Percentiles rank a stretch among this genome's conserved stretches.
These are phyloP conservation scores for Picochlorum sp. DNA, from an alignment of 139 green algal species.

Conservation along the genomic window DNA sequence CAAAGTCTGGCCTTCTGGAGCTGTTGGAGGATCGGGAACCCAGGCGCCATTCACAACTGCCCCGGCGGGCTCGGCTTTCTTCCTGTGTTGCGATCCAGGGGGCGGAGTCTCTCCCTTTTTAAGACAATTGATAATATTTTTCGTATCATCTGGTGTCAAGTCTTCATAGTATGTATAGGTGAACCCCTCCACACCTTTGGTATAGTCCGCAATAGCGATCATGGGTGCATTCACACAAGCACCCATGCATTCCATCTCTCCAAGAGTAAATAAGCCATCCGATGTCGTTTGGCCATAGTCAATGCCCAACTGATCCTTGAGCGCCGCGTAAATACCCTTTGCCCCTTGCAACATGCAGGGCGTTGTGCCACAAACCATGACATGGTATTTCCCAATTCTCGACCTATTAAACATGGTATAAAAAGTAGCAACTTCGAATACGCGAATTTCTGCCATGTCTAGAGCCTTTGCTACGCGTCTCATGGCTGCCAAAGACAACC, in stretches of 20 bases:
- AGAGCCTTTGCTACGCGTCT: slow-evolving; percentile 82
- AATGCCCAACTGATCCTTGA: slow-evolving; percentile 63
- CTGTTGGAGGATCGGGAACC: slow-evolving; percentile 31
- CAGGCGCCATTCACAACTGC: slow-evolving; percentile 52
- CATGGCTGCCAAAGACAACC: slow-evolving; percentile 78
- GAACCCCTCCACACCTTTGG: slow-evolving; percentile 68
- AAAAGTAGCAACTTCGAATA: slow-evolving; percentile 98
- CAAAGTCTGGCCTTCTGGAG: slow-evolving; percentile 31
- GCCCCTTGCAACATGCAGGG: slow-evolving; percentile 76
- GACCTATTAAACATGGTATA: slow-evolving; percentile 99
- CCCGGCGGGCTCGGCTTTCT: slow-evolving; percentile 68
- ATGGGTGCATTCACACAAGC: slow-evolving; percentile 98
- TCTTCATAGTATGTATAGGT: slow-evolving; percentile 94
- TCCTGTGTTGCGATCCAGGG: slow-evolving; percentile 55
- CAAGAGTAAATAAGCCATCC: slow-evolving; percentile 93
- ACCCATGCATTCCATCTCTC: slow-evolving; percentile 99
- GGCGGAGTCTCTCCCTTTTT: slow-evolving; percentile 59
- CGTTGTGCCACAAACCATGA: slow-evolving; percentile 96
- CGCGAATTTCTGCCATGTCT: slow-evolving; percentile 79
- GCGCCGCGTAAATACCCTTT: slow-evolving; percentile 57
- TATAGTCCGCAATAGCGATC: slow-evolving; percentile 88
- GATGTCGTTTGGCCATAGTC: slow-evolving; percentile 56
- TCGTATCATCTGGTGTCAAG: slow-evolving; percentile 66
- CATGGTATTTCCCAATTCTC: slow-evolving; percentile 93
- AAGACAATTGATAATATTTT: slow-evolving; percentile 71